These are phyloP conservation scores for Rhodotorula sp. DNA, from an alignment of 1,284 basidiomycete genomes.

Conservation along the genomic window DNA sequence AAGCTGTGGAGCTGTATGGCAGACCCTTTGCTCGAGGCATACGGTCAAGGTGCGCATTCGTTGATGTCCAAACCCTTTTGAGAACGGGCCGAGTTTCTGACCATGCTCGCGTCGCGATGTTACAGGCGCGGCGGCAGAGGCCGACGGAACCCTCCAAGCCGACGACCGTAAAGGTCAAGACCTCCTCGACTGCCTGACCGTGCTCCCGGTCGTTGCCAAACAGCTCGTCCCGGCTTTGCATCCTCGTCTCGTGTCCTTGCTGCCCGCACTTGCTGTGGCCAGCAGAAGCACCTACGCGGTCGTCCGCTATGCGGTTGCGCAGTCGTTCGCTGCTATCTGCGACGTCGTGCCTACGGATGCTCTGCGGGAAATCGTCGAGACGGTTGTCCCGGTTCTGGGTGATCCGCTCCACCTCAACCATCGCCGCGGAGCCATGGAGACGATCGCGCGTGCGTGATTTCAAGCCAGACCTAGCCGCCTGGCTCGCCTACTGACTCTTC, in stretches of 20 bases:
- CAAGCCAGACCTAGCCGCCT: background rate
- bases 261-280: slow-evolving; percentile 72
- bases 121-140: slow-evolving; percentile 42
- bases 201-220: slow-evolving; percentile 77
- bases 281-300: slow-evolving; percentile 83
- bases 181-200: slow-evolving; percentile 87
- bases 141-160: slow-evolving; percentile 53
- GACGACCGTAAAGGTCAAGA: slow-evolving; percentile 67
- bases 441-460: slow-evolving; percentile 74
- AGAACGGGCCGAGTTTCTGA: background rate
- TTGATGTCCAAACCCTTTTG: slow-evolving; percentile 35
- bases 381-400: slow-evolving; percentile 77
- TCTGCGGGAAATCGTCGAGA: slow-evolving; percentile 84
- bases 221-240: slow-evolving; percentile 71
- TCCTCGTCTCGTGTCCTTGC: slow-evolving; percentile 65
- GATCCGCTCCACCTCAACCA: slow-evolving; percentile 75
- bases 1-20: slow-evolving; percentile 93
- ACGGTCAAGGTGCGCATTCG: slow-evolving; percentile 56
- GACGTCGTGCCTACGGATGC: slow-evolving; percentile 78
- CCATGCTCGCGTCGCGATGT: too few relatives aligned
- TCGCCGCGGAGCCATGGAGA: slow-evolving; percentile 85
- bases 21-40: slow-evolving; percentile 69
- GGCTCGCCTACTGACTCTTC: background rate
- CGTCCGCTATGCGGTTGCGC: slow-evolving; percentile 80
- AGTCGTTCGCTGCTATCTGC: slow-evolving; percentile 83